Percentiles rank a stretch among this genome's conserved stretches.
phyloP scores from a whole-genome alignment of 176 grass and related monocot genomes.

The Raddia distichophylla region DNA sequence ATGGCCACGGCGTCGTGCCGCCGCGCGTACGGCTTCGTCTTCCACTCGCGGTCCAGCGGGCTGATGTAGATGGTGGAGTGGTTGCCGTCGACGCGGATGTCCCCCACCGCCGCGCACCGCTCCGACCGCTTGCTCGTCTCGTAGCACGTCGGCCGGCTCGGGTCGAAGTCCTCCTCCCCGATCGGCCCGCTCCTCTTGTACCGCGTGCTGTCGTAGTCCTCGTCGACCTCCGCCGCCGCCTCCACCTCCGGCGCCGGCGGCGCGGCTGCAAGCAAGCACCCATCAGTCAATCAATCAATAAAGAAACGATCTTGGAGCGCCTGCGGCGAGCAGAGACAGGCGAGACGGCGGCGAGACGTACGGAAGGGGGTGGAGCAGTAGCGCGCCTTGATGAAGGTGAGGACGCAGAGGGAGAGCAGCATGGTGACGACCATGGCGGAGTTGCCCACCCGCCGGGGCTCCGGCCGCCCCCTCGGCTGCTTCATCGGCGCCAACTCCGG shows the following conservation, averaged over 20 bases:
- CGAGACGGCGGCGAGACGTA: slow-evolving; percentile 8
- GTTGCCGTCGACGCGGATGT: slow-evolving; percentile 69
- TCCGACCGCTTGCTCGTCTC: slow-evolving; percentile 51
- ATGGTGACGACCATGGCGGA: slow-evolving; percentile 63
- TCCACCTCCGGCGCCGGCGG: slow-evolving; percentile 32
- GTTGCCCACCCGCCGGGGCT: slow-evolving; percentile 56
- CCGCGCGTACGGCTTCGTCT: slow-evolving; percentile 75
- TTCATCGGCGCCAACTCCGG: slow-evolving; percentile 31
- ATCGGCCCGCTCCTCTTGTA: slow-evolving; percentile 42
- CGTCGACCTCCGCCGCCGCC: slow-evolving; percentile 47
- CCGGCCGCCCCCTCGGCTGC: slow-evolving; percentile 43
- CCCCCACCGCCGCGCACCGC: slow-evolving; percentile 60
- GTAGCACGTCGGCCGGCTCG: slow-evolving; percentile 50
- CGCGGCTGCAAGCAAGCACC: slow-evolving; percentile 31
- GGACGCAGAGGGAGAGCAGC: slow-evolving; percentile 64
- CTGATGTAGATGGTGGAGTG: slow-evolving; percentile 63
- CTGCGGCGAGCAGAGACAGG: background rate
- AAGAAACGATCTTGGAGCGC: background rate
- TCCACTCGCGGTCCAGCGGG: slow-evolving; percentile 56
- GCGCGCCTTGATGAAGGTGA: slow-evolving; percentile 67
- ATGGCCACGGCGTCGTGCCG: slow-evolving; percentile 74
- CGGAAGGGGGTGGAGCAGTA: slow-evolving; percentile 61
- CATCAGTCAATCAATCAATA: background rate
- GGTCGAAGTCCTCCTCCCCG: slow-evolving; percentile 59
- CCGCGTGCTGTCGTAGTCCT: slow-evolving; percentile 55